Evolutionary conservation across 192 early-diverging fungal species (phyloP).

Genomic region (Backusella morwellensis): DNA sequence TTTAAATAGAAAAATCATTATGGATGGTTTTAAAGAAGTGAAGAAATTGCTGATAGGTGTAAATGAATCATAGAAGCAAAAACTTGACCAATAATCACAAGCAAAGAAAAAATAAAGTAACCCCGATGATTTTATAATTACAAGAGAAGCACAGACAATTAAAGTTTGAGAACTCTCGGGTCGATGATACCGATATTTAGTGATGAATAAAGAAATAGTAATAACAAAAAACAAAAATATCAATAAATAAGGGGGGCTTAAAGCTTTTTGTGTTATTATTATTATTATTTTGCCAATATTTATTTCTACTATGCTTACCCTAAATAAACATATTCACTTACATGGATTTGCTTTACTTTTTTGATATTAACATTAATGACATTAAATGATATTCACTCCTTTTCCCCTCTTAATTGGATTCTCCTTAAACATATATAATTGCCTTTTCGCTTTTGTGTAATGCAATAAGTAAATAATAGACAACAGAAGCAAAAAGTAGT

Average conservation of each 20-base stretch:
- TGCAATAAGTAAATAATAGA: not conserved
- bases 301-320: not conserved
- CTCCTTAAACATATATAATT: not conserved
- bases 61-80: not conserved
- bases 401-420: not conserved
- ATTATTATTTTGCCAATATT: not conserved
- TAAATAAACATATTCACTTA: not conserved
- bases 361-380: not conserved
- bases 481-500: not conserved
- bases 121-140: not conserved
- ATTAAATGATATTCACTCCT: not conserved
- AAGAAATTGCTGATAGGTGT: not conserved
- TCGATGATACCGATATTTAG: not conserved
- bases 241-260: not conserved
- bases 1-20: not conserved
- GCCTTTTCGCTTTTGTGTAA: not conserved
- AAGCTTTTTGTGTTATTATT: not conserved
- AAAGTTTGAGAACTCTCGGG: not conserved
- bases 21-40: not conserved
- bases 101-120: not conserved
- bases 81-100: not conserved
- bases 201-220: conserved; percentile 3
- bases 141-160: not conserved
- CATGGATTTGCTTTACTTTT: not conserved
- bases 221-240: not conserved